Percentiles rank a stretch among this genome's conserved stretches.
Conservation (phyloP, 352 stramenopile genomes). For the Pythium diclinum region DNA sequence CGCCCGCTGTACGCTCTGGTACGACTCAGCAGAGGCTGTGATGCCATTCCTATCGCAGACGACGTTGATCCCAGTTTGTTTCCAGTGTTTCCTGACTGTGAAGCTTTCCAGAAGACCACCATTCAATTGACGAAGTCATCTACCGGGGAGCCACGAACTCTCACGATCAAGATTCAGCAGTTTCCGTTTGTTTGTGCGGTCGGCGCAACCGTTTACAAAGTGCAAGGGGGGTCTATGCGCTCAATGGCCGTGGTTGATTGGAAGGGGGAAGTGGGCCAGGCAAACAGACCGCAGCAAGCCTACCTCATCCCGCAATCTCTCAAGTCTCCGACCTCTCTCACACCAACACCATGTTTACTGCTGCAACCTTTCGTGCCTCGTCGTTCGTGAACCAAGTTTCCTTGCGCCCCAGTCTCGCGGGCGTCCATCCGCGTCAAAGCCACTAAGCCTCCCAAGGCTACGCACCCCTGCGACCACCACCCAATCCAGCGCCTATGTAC, state of each 20-base stretch:
- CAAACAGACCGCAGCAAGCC: not conserved
- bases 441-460: too few species aligned
- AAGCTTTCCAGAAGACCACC: not conserved
- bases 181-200: not conserved
- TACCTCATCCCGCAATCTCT: too few species aligned
- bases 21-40: not conserved
- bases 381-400: too few species aligned
- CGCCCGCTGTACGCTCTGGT: constrained; percentile 13
- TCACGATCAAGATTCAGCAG: not conserved
- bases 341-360: too few species aligned
- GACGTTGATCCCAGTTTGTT: constrained; percentile 4
- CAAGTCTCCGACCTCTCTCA: too few species aligned
- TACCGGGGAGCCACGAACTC: not conserved
- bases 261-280: not conserved
- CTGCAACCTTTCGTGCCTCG: too few species aligned
- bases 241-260: not conserved
- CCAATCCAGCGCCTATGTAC: too few species aligned
- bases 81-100: not conserved
- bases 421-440: too few species aligned
- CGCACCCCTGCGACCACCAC: too few species aligned
- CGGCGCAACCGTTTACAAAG: not conserved
- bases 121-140: not conserved
- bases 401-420: too few species aligned
- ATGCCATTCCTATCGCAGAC: not conserved
- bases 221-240: not conserved